Percentiles rank a stretch among this genome's conserved stretches.
phyloP scores from a whole-genome alignment of 805 yeast species.

The Cyberlindnera veronae region DNA sequence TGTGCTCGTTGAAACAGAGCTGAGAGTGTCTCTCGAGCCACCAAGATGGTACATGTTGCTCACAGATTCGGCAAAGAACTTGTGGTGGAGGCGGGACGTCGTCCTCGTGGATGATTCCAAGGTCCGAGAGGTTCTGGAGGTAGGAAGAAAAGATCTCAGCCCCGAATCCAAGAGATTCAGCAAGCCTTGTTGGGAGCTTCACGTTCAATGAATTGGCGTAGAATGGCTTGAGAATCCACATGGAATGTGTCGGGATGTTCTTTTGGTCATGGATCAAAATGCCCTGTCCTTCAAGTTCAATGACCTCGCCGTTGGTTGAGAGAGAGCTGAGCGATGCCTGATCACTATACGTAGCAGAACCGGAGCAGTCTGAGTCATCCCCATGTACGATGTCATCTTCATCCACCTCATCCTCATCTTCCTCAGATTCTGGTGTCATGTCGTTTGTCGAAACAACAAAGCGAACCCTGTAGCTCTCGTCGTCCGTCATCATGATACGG shows the following conservation, averaged over 20 bases:
- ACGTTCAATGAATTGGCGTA: conserved; percentile 59
- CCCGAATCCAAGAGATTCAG: conserved; percentile 85
- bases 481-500: conserved; percentile 65
- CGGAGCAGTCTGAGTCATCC: conserved; percentile 12
- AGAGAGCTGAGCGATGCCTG: conserved; percentile 33
- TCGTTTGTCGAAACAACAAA: conserved; percentile 50
- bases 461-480: conserved; percentile 72
- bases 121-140: conserved; percentile 58
- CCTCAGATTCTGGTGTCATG: conserved; percentile 25
- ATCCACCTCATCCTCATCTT: conserved; percentile 16
- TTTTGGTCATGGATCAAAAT: conserved; percentile 68
- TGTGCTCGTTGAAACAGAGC: conserved; percentile 80
- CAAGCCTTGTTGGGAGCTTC: conserved; percentile 65
- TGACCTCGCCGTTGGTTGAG: conserved; percentile 57
- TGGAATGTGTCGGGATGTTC: conserved; percentile 68
- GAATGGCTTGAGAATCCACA: conserved; percentile 90
- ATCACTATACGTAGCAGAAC: conserved; percentile 18
- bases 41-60: conserved; percentile 89
- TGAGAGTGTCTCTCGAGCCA: conserved; percentile 92
- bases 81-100: conserved; percentile 75
- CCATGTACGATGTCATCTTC: conserved; percentile 6
- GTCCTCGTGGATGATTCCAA: conserved; percentile 59
- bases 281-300: conserved; percentile 92
- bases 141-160: conserved; percentile 78
- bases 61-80: conserved; percentile 90